Evolutionary conservation across 2,329 filamentous ascomycete genomes (phyloP).

Genomic region (Iodosphaeria phyllophila): DNA sequence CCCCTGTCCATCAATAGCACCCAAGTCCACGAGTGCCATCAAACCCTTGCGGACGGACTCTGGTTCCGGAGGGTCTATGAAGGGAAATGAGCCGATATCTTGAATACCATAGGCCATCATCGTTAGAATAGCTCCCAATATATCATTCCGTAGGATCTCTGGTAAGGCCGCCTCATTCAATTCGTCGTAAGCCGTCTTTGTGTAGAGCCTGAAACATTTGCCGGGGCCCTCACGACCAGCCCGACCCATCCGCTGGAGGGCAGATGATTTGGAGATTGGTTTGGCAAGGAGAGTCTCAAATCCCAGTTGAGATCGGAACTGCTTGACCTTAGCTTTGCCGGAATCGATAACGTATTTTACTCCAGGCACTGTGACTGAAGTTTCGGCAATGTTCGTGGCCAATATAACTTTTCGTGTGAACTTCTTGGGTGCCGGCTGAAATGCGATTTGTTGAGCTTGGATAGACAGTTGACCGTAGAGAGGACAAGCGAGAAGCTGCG

Average conservation of each 20-base stretch:
- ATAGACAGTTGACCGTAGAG: conserved; percentile 84
- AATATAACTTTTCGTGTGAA: conserved; percentile 76
- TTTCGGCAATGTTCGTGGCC: conserved; percentile 96
- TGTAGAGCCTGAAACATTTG: conserved; percentile 80
- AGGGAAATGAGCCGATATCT: conserved; percentile 65
- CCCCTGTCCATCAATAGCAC: conserved; percentile 54
- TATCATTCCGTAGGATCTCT: conserved; percentile 80
- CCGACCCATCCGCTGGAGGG: conserved; percentile 77
- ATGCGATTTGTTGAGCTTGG: conserved; percentile 70
- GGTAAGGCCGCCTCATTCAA: conserved; percentile 61
- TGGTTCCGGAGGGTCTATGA: conserved; percentile 63
- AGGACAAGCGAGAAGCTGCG: conserved; percentile 54
- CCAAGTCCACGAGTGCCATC: conserved; percentile 60
- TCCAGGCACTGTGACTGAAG: conserved; percentile 86
- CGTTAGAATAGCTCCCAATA: conserved; percentile 69
- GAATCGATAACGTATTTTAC: conserved; percentile 84
- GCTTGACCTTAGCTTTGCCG: conserved; percentile 86
- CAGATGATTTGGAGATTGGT: conserved; percentile 81
- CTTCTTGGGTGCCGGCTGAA: conserved; percentile 51
- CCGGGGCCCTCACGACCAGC: conserved; percentile 84
- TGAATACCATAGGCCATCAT: conserved; percentile 86
- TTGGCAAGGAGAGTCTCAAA: conserved; percentile 84
- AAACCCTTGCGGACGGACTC: conserved; percentile 70
- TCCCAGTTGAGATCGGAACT: conserved; percentile 67
- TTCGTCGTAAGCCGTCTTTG: conserved; percentile 51